These are phyloP conservation scores for Peniophora sp. DNA, from an alignment of 1,284 basidiomycete species.

Conservation along the genomic window DNA sequence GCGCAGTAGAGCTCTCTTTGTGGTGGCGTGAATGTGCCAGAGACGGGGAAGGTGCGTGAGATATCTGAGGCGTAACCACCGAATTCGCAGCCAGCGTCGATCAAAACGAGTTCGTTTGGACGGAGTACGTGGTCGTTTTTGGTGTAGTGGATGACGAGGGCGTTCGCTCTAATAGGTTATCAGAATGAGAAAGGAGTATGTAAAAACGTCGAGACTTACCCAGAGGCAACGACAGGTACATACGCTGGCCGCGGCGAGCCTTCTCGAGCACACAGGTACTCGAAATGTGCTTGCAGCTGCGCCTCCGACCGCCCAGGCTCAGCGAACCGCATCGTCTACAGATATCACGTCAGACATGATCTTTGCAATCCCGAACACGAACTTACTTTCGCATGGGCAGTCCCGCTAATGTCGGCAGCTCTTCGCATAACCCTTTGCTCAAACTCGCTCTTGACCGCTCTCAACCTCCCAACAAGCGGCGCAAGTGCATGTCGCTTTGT, in stretches of 20 bases:
- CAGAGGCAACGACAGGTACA: constrained; percentile 91
- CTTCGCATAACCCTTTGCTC: constrained; percentile 66
- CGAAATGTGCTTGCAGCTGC: constrained; percentile 78
- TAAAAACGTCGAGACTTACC: constrained; percentile 47
- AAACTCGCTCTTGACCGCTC: constrained; percentile 62
- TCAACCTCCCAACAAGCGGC: constrained; percentile 52
- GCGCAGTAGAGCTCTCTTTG: constrained; percentile 88
- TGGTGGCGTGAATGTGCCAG: constrained; percentile 70
- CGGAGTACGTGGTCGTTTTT: constrained; percentile 76
- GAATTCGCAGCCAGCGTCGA: constrained; percentile 89
- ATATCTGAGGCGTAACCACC: constrained; percentile 96
- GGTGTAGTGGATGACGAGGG: constrained; percentile 89
- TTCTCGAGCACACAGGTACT: constrained; percentile 73
- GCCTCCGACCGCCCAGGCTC: constrained; percentile 66
- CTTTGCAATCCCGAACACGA: neutral
- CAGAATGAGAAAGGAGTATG: neutral
- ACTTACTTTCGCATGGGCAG: constrained; percentile 69
- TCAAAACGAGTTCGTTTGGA: constrained; percentile 72
- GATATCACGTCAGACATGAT: constrained; percentile 1
- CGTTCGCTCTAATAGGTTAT: constrained; percentile 57
- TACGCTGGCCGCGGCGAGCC: constrained; percentile 85
- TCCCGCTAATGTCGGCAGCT: constrained; percentile 72
- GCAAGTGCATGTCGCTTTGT: constrained; percentile 44
- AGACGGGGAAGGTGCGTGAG: constrained; percentile 87
- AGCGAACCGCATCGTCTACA: constrained; percentile 78